Conservation (phyloP, 345 rosid species). For the Nasturtium officinale region DNA sequence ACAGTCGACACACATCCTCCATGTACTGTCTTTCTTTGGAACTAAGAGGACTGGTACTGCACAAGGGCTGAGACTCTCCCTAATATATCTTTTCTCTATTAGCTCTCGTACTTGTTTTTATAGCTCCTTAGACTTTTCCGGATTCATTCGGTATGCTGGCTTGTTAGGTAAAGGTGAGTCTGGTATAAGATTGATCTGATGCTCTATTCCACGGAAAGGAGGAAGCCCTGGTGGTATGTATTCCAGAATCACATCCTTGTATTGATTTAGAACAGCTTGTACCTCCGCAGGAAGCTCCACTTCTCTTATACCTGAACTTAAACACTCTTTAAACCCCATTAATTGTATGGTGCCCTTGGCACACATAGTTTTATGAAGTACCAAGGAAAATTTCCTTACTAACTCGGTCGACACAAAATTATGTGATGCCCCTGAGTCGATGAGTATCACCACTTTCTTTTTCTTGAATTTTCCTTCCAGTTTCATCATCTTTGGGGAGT, state of each 20-base stretch:
- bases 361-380: not conserved
- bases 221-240: not conserved
- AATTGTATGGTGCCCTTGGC: not conserved
- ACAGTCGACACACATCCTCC: not conserved
- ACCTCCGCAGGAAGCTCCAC: not conserved
- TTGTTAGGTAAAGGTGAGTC: not conserved
- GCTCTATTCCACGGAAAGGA: not conserved
- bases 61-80: not conserved
- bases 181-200: not conserved
- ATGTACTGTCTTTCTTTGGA: not conserved
- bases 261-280: not conserved
- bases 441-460: too few species aligned
- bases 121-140: not conserved
- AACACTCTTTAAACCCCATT: not conserved
- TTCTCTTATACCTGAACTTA: not conserved
- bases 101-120: not conserved
- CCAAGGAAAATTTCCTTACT: too few species aligned
- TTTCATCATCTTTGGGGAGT: too few species aligned
- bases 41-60: not conserved
- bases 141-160: not conserved
- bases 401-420: too few species aligned
- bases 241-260: not conserved
- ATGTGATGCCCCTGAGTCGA: too few species aligned
- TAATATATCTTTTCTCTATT: not conserved
- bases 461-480: too few species aligned